Conservation (phyloP, 495 filamentous ascomycete species). For the Chaetomidium leptoderma region DNA sequence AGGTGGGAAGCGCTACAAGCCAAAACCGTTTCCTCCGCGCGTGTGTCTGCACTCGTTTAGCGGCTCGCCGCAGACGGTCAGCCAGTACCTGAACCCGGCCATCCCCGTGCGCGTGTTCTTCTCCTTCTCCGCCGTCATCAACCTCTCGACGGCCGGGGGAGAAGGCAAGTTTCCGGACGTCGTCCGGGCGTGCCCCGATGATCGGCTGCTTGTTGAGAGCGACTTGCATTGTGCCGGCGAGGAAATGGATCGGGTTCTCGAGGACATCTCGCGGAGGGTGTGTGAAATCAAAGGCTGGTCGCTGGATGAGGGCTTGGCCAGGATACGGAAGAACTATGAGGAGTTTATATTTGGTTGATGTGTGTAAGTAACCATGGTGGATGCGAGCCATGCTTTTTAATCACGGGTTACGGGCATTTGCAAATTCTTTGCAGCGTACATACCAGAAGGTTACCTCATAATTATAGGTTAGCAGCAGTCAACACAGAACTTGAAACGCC, state of each 20-base stretch:
- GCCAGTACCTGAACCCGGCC: slow-evolving; percentile 69
- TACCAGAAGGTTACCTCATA: too few species aligned
- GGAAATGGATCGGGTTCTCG: slow-evolving; percentile 72
- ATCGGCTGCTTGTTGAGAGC: slow-evolving; percentile 80
- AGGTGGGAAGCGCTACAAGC: slow-evolving; percentile 19
- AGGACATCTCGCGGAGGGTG: slow-evolving; percentile 66
- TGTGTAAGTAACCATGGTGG: too few species aligned
- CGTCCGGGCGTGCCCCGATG: slow-evolving; percentile 70
- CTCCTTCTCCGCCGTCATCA: slow-evolving; percentile 82
- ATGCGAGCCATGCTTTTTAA: too few species aligned
- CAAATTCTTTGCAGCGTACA: too few species aligned
- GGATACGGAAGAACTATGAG: slow-evolving; percentile 72
- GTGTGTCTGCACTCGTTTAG: slow-evolving; percentile 94
- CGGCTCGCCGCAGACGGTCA: slow-evolving; percentile 68
- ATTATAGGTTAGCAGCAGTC: too few species aligned
- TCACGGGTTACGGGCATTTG: too few species aligned
- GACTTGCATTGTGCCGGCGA: slow-evolving; percentile 83
- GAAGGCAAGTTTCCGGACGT: slow-evolving; percentile 51
- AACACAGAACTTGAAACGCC: too few species aligned
- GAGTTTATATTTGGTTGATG: slow-evolving; percentile 66
- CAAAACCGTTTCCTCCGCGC: slow-evolving; percentile 72
- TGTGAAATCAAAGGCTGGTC: slow-evolving; percentile 76
- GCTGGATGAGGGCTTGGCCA: slow-evolving; percentile 64
- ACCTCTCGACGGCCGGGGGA: slow-evolving; percentile 56
- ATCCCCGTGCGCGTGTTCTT: slow-evolving; percentile 79